Evolutionary conservation across 805 yeast genomes (phyloP).

Genomic region (Starmerella scarabaei): DNA sequence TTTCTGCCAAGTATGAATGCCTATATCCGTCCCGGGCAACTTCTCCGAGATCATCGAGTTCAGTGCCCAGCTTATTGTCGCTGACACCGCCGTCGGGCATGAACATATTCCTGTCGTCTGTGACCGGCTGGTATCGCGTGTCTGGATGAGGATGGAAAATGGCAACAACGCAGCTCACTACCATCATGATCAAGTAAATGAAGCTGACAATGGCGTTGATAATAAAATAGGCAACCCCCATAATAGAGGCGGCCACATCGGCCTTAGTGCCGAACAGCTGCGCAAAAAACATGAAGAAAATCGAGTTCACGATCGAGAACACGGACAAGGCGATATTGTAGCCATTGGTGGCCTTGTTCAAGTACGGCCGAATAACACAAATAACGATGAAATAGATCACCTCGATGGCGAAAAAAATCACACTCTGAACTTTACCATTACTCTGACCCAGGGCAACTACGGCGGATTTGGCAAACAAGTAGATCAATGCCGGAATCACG

Average conservation of each 20-base stretch:
- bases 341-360: conserved; percentile 91
- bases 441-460: conserved; percentile 77
- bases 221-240: conserved; percentile 81
- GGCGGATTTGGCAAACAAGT: conserved; percentile 60
- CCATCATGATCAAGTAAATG: conserved; percentile 68
- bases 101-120: conserved; percentile 93
- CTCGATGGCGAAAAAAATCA: conserved; percentile 64
- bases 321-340: conserved; percentile 78
- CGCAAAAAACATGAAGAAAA: conserved; percentile 82
- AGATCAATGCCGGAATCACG: conserved; percentile 49
- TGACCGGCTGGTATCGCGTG: conserved; percentile 87
- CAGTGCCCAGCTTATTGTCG: conserved; percentile 33
- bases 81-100: conserved; percentile 31
- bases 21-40: conserved; percentile 28
- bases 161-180: conserved; percentile 77
- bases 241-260: conserved; percentile 75
- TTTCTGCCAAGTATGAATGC: conserved; percentile 16
- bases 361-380: conserved; percentile 69
- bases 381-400: conserved; percentile 50
- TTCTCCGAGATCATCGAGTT: conserved; percentile 62
- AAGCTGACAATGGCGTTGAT: conserved; percentile 82
- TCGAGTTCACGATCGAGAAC: conserved; percentile 66
- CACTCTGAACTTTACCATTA: conserved; percentile 71
- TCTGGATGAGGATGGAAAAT: conserved; percentile 85
- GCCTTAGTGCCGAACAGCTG: conserved; percentile 64